These are phyloP conservation scores for Chaetomium olivaceum DNA, from an alignment of 2,329 filamentous ascomycete species.

Conservation along the genomic window DNA sequence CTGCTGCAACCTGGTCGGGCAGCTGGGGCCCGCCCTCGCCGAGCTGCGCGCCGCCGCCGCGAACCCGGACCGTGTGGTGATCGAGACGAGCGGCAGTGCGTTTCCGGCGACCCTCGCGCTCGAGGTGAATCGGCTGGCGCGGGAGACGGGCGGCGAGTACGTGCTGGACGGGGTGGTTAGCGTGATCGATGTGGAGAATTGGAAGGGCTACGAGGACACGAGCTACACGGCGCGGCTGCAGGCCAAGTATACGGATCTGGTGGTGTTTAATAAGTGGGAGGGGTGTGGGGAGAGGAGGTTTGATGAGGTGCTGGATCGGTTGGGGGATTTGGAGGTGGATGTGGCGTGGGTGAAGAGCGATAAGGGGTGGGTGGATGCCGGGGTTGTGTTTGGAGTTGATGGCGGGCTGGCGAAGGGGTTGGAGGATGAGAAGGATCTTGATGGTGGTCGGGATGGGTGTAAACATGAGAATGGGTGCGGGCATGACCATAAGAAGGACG, in stretches of 20 bases:
- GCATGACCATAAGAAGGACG: conserved; percentile 44
- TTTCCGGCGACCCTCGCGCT: conserved; percentile 88
- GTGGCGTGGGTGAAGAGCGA: conserved; percentile 83
- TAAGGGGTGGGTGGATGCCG: conserved; percentile 74
- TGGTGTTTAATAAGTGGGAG: conserved; percentile 95
- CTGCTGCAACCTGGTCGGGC: conserved; percentile 96
- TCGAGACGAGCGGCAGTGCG: conserved; percentile 88
- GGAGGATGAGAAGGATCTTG: conserved; percentile 41
- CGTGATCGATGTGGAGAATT: conserved; percentile 94
- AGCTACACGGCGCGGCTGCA: conserved; percentile 86
- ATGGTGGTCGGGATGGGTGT: conserved; percentile 25
- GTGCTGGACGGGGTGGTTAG: conserved; percentile 83
- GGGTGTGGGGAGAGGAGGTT: conserved; percentile 68
- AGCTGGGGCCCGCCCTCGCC: conserved; percentile 76
- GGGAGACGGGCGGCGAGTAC: conserved; percentile 67
- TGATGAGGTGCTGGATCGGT: conserved; percentile 74
- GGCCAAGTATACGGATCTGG: conserved; percentile 84
- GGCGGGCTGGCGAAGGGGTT: conserved; percentile 66
- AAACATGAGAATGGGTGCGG: conserved; percentile 20
- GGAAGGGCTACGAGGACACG: conserved; percentile 88
- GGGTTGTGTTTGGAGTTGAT: conserved; percentile 85
- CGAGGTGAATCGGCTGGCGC: conserved; percentile 78
- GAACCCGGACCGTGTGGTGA: conserved; percentile 79
- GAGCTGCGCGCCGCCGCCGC: conserved; percentile 62
- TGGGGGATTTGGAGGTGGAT: conserved; percentile 79